Evolutionary conservation across 2,329 filamentous ascomycete genomes (phyloP).

Genomic region (Fusarium acutatum): DNA sequence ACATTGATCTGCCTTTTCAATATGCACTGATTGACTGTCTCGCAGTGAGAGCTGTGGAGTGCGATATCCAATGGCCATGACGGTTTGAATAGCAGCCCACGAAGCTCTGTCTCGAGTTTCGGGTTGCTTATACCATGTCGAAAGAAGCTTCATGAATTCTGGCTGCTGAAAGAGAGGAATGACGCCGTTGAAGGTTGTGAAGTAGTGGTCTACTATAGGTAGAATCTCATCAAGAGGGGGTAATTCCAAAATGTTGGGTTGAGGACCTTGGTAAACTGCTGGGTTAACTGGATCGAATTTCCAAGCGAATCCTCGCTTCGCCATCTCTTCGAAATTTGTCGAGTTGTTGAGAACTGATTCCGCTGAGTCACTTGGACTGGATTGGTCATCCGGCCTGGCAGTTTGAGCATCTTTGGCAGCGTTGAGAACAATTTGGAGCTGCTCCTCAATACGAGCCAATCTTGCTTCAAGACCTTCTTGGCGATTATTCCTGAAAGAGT

Average conservation of each 20-base stretch:
- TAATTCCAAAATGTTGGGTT: constrained; percentile 32
- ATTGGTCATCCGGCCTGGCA: constrained; percentile 1
- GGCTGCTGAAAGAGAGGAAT: constrained; percentile 50
- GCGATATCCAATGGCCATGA: constrained; percentile 49
- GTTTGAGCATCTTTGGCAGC: constrained; percentile 25
- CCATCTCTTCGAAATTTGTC: neutral
- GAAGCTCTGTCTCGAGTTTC: constrained; percentile 33
- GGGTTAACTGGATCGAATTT: constrained; percentile 36
- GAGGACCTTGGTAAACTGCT: constrained; percentile 25
- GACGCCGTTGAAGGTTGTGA: constrained; percentile 46
- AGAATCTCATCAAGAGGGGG: constrained; percentile 48
- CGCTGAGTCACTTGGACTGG: neutral
- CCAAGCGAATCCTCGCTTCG: neutral
- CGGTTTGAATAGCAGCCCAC: constrained; percentile 52
- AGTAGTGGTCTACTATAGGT: constrained; percentile 50
- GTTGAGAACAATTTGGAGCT: constrained; percentile 45
- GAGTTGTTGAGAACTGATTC: neutral
- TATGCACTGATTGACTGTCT: constrained; percentile 23
- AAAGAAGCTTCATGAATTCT: constrained; percentile 49
- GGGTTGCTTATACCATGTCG: constrained; percentile 45
- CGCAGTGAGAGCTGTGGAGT: constrained; percentile 31
- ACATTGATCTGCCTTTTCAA: constrained; percentile 41
- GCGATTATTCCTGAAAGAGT: neutral
- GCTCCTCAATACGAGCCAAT: constrained; percentile 44
- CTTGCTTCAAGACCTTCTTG: constrained; percentile 36